Conservation (phyloP, 139 green algal species). For the Parachlorella kessleri region DNA sequence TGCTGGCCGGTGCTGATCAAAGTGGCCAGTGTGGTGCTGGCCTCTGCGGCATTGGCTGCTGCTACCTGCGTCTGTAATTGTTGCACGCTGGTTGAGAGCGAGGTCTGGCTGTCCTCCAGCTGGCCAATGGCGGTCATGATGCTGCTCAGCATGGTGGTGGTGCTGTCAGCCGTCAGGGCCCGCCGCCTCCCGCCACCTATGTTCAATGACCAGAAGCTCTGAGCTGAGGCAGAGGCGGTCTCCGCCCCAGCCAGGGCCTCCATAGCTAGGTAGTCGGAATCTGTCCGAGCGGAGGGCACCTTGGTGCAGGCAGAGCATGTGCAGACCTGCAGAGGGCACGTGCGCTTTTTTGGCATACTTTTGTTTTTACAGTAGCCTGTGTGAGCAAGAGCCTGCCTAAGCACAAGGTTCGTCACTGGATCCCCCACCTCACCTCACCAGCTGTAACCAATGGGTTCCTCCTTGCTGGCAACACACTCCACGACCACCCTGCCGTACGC, state of each 20-base stretch:
- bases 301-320: constrained; percentile 49
- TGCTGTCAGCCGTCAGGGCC: too few relatives aligned
- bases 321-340: constrained; percentile 45
- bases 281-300: not conserved
- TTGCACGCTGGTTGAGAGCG: not conserved
- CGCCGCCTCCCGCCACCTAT: too few relatives aligned
- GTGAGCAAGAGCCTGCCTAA: too few relatives aligned
- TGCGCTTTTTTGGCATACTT: too few relatives aligned
- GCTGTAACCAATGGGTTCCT: too few relatives aligned
- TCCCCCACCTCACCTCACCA: too few relatives aligned
- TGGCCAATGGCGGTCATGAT: not conserved
- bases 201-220: too few relatives aligned
- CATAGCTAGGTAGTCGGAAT: constrained; percentile 48
- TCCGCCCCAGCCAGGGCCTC: constrained; percentile 17
- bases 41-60: constrained; percentile 16
- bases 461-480: too few relatives aligned
- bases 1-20: constrained; percentile 62
- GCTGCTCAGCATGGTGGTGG: too few relatives aligned
- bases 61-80: not conserved
- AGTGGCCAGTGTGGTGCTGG: constrained; percentile 59
- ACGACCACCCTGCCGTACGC: too few relatives aligned
- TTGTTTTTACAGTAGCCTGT: too few relatives aligned
- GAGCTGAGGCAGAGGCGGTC: not conserved
- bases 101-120: not conserved
- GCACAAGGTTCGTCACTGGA: too few relatives aligned